Evolutionary conservation across 768 basidiomycete species (phyloP), one percentile per base, ranked within the genome.

Genomic region (Dentipellis fragilis): DNA sequence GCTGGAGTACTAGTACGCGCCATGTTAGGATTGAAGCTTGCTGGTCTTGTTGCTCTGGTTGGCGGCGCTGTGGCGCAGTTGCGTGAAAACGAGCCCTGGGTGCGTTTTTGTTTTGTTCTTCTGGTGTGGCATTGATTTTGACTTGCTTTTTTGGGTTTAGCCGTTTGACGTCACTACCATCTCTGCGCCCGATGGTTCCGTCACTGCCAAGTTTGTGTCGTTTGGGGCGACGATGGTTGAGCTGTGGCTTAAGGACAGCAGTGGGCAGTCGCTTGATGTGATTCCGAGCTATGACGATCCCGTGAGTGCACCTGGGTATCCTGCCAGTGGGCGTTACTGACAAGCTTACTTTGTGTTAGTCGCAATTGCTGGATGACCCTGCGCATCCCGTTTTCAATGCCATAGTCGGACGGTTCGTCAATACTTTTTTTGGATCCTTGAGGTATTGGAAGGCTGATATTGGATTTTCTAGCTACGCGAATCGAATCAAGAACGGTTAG

Each of bases 211-310:
- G 51, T 81, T 83, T 57, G 77, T 83, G 12, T 75, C 76, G 2
- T 71, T 79, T 54, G 81, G 82, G 4, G 76, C 80, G 23, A 80
- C 78, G 1, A 59, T 81, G 64, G 79, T 79, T 2, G 75, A 80
- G 57, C 65, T 83, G 3, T 78, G 75, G 76, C 78, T 80, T 2
- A 76, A 77, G 56, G 80, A 81, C 63, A 78, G 71, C 64, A 59
- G 68, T 54, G 76, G 77, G 3, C 69, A 70, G n/a, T 57, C 69
- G 5, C 68, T 76, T 49, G 80, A 83, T 63, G 73, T 84, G 10
- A 68, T 81, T n/a, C 68, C 81, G 1, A 80, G 81, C 1, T 83
- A 80, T 58, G 80, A 82, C 58, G 75, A 81, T 59, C 77, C 75
- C 54, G 76, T 76, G 50, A 55, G 69, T 68, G 59, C 1, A 6